Evolutionary conservation across 2,329 filamentous ascomycete genomes (phyloP).

Genomic region (Truncatella angustata): DNA sequence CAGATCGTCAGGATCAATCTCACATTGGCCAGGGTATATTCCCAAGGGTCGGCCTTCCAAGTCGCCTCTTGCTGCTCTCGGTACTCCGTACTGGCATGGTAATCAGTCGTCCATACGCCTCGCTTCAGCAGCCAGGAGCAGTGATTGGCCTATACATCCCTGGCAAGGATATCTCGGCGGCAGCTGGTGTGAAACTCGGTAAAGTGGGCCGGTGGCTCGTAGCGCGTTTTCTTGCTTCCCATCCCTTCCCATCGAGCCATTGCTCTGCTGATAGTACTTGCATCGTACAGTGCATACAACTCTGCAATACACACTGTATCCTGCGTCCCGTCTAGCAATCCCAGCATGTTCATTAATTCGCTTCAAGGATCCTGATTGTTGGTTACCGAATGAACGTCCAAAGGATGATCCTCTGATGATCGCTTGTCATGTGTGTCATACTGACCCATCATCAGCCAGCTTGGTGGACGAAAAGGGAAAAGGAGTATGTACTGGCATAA

Average conservation of each 20-base stretch:
- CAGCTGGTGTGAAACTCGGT: conserved; percentile 15
- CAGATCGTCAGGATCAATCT: not conserved
- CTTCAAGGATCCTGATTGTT: not conserved
- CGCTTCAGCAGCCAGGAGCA: not conserved
- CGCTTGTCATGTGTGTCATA: conserved; percentile 2
- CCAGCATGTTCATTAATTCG: not conserved
- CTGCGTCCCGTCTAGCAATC: no score
- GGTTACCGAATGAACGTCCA: not conserved
- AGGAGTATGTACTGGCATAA: not conserved
- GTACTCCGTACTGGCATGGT: not conserved
- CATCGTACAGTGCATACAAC: no score
- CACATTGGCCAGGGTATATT: not conserved
- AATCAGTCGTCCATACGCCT: no score
- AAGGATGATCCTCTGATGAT: conserved; percentile 6
- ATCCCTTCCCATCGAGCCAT: not conserved
- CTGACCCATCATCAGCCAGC: not conserved
- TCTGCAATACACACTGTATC: no score
- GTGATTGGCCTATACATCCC: conserved; percentile 8
- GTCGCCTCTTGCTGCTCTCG: not conserved
- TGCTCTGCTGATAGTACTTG: not conserved
- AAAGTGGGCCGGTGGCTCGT: conserved; percentile 5
- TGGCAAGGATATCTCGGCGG: conserved; percentile 9
- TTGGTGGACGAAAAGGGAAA: not conserved
- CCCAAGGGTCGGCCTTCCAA: not conserved
- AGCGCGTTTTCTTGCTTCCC: not conserved